These are phyloP conservation scores for Phaeosphaeriaceae sp. DNA, from an alignment of 2,329 filamentous ascomycete genomes.

Conservation along the genomic window DNA sequence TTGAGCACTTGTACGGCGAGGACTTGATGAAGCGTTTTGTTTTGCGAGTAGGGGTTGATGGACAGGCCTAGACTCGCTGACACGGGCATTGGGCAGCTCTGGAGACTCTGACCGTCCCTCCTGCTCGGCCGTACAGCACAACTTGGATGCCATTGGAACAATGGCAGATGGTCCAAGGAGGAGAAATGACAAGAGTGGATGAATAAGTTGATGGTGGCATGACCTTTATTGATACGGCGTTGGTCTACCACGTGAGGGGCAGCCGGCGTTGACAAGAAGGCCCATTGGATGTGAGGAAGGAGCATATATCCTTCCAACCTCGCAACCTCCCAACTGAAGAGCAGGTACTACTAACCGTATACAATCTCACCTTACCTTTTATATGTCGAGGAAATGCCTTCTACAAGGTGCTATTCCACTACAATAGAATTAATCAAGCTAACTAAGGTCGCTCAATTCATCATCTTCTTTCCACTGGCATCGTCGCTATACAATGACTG, in stretches of 20 bases:
- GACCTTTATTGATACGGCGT: background rate
- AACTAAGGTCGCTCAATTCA: conserved; percentile 25
- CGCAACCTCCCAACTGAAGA: too few relatives aligned
- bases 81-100: conserved; percentile 42
- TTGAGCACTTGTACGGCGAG: conserved; percentile 37
- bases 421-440: too few relatives aligned
- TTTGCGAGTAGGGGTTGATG: conserved; percentile 34
- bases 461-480: conserved; percentile 45
- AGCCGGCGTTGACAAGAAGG: too few relatives aligned
- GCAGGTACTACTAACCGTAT: too few relatives aligned
- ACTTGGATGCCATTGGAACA: conserved; percentile 36
- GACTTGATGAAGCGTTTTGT: conserved; percentile 23
- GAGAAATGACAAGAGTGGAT: background rate
- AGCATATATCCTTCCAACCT: background rate
- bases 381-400: too few relatives aligned
- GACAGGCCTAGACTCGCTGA: conserved; percentile 34
- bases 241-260: background rate
- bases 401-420: too few relatives aligned
- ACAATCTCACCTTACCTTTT: too few relatives aligned
- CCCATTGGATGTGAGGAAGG: background rate
- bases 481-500: conserved; percentile 62
- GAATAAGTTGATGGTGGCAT: background rate
- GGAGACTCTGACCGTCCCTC: conserved; percentile 35
- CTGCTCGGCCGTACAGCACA: conserved; percentile 44
- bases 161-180: background rate